Evolutionary conservation across 768 basidiomycete genomes (phyloP), one percentile per base, ranked within the genome.

Genomic region (Sarcodon sp.): DNA sequence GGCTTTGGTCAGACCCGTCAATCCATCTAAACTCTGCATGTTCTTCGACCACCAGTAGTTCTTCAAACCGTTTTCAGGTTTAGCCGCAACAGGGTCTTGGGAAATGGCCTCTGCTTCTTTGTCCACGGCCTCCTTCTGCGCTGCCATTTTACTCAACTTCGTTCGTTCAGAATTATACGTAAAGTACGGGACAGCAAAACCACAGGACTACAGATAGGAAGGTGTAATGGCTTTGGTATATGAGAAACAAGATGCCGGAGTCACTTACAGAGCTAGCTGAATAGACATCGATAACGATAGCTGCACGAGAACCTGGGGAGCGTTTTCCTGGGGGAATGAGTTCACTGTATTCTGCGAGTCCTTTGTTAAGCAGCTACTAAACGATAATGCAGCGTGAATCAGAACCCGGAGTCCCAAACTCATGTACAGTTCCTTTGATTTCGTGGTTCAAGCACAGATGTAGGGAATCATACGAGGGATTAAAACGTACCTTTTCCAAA

Each of bases 161-260:
- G 68, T 70, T 21, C 83, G 77, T 47, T 80, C 75, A 4, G 67
- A 63, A 36, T 72, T 61, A 62, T 74, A 84, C 38, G 68, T 64
- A 57, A 75, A 83, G 54, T 70, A 71, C 2, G 83, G 82, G 21
- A 83, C 72, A 0, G 72, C 71, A 53, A 71, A 83, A 18, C 83
- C 80, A 53, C 80, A 85, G 2, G 80, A 80, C 83, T 83, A 51
- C 2, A 67, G 37, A 38, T 18, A 38, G 21, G 21, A 13, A 38
- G 37, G 37, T 38, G 12, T 13, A 5, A 18, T 13, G 18, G 67
- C 44, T 64, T 37, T 13, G 21, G 21, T 18, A 44, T n/a, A 33
- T 38, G 33, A 34, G 27, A 18, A n/a, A 37, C n/a, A 37, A 10
- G 36, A 6, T 37, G 1, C 37, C 11, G 16, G 33, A 16, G 27